phyloP scores from a whole-genome alignment of 495 filamentous ascomycete species.

The Penicillium subrubescens region DNA sequence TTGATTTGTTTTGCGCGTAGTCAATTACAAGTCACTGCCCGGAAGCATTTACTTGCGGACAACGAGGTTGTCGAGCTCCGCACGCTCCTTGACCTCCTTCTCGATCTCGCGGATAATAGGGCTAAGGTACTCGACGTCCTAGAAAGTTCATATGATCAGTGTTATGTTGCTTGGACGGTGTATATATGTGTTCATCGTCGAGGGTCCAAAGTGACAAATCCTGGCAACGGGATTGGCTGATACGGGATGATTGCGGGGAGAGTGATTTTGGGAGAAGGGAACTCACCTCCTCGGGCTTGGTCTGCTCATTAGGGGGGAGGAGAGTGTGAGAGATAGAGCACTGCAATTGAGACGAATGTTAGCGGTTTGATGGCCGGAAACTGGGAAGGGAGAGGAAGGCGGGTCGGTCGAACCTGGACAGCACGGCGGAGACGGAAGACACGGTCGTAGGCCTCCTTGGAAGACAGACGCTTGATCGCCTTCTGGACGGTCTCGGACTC shows the following conservation, averaged over 20 bases:
- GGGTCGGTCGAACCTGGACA: slow-evolving; percentile 68
- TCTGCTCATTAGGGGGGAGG: slow-evolving; percentile 81
- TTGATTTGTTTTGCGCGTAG: slow-evolving; percentile 24
- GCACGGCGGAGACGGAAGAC: slow-evolving; percentile 94
- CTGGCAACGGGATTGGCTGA: slow-evolving; percentile 46
- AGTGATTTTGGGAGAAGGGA: slow-evolving; percentile 21
- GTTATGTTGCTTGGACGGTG: slow-evolving; percentile 3
- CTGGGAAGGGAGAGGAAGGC: slow-evolving; percentile 6
- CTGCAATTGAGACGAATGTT: slow-evolving; percentile 45
- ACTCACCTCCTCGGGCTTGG: slow-evolving; percentile 70
- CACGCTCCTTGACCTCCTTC: slow-evolving; percentile 77
- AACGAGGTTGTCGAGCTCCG: slow-evolving; percentile 79
- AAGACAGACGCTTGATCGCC: slow-evolving; percentile 85
- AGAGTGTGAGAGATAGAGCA: slow-evolving; percentile 83
- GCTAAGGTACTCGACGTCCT: slow-evolving; percentile 79
- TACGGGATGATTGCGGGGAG: slow-evolving; percentile 30
- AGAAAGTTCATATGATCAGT: slow-evolving; percentile 25
- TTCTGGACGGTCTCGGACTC: slow-evolving; percentile 82
- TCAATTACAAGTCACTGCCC: slow-evolving; percentile 17
- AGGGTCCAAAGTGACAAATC: slow-evolving; percentile 42
- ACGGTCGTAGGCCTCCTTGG: slow-evolving; percentile 93
- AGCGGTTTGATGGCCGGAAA: slow-evolving; percentile 17
- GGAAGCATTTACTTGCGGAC: slow-evolving; percentile 52
- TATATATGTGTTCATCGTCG: slow-evolving; percentile 14
- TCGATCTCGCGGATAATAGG: slow-evolving; percentile 83